Evolutionary conservation across 306 rosid genomes (phyloP), one percentile per base, ranked within the genome.

Genomic region (Vigna hirtella): DNA sequence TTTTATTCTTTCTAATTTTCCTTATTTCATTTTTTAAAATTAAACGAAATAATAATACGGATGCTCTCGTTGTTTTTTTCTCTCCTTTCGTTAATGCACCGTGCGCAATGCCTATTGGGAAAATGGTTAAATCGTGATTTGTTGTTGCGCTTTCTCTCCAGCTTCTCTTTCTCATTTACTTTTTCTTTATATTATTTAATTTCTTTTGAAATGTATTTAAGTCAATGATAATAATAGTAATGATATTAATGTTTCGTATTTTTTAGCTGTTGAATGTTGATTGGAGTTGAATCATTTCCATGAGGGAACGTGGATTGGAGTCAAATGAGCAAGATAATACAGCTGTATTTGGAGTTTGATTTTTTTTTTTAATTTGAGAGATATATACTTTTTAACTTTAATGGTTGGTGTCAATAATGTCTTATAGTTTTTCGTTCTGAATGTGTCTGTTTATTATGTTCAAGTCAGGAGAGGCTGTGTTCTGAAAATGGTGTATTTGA

Each of bases 101-200:
- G 80, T 42, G 15, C 70, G 48, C 90, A 88, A 88, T 88, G 90
- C 87, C 22, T 79, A 57, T 82, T 79, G 69, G 64, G 56, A 55
- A 53, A 63, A 72, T 57, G 32, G 55, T 70, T 53, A 43, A 73
- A 64, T 66, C 82, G 74, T 65, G 77, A 67, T 63, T 55, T 68
- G 56, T 63, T 68, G 51, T 47, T 78, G 7, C 66, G 76, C 38
- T 66, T 62, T 76, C 70, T 36, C 43, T 53, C 40, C 51, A 72
- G 49, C 74, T 72, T 73, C 24, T 43, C 51, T 66, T 81, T 80
- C 62, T 61, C n/a, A 17, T 24, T 20, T 45, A 55, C 66, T 32
- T 42, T 77, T 32, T 71, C 16, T 78, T 11, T 50, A 10, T 26
- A 62, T 50, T 70, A 15, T 72, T 52, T 56, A 55, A 2, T 72